phyloP scores from a whole-genome alignment of 192 early-diverging fungal species.

The Coemansia sp. region DNA sequence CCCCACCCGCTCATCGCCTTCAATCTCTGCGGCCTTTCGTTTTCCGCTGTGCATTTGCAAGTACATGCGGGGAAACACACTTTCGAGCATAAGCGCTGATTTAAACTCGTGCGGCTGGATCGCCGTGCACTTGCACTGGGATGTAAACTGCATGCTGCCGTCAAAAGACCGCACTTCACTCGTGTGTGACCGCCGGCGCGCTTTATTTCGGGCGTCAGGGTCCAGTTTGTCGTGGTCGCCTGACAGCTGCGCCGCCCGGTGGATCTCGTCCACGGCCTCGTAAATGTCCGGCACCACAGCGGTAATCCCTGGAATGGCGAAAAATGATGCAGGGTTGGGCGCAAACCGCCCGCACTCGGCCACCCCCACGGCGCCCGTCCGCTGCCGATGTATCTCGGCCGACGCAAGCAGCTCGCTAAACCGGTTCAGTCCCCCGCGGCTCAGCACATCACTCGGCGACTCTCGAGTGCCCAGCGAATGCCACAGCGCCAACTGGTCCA shows the following conservation, averaged over 20 bases:
- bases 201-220: neutral
- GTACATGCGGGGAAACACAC: conserved; percentile 44
- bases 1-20: neutral
- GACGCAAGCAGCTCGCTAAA: conserved; percentile 35
- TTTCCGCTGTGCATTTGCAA: conserved; percentile 26
- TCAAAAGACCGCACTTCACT: conserved; percentile 36
- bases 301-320: conserved; percentile 49
- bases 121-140: conserved; percentile 36
- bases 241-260: conserved; percentile 38
- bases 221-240: conserved; percentile 4
- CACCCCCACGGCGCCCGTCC: conserved; percentile 18
- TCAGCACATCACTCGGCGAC: conserved; percentile 36
- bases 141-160: conserved; percentile 33
- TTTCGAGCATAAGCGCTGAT: conserved; percentile 40
- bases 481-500: conserved; percentile 47
- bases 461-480: conserved; percentile 47
- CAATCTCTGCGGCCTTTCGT: conserved; percentile 24
- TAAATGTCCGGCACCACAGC: conserved; percentile 46
- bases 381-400: conserved; percentile 17
- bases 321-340: conserved; percentile 49
- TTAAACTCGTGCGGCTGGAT: conserved; percentile 22
- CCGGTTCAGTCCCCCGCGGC: conserved; percentile 24
- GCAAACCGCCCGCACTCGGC: conserved; percentile 37
- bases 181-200: neutral
- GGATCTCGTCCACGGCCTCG: conserved; percentile 53